Evolutionary conservation across 495 filamentous ascomycete genomes (phyloP), one percentile per base, ranked within the genome.

Genomic region (Friedmanniomyces simplex): DNA sequence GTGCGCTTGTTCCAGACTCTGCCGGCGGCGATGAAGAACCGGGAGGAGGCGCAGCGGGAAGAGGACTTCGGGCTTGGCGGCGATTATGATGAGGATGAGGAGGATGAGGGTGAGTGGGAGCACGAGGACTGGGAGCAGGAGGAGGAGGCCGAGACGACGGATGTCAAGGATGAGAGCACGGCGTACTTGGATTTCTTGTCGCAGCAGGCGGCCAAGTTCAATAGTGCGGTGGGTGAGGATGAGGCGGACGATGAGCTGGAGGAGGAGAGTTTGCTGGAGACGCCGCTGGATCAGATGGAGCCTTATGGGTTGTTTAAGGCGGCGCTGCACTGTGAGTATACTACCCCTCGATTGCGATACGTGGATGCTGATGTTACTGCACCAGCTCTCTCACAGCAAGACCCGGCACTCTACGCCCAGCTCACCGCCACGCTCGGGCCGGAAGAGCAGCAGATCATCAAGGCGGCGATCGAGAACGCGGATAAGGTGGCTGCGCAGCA

Each of bases 111-210:
- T 4, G 86, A 87, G 5, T 86, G 86, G 58, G 88, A 88, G 64
- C 85, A 78, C 58, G 81, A 81, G 13, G 80, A 82, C 60, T 86
- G 82, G 82, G 79, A 79, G 52, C 59, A 68, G 22, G 63, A 64
- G 22, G 67, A 69, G 32, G 78, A 76, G 21, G 60, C 47, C 18
- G 68, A 70, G 25, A 58, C 53, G 20, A 73, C 77, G 45, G 93
- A 96, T 62, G 77, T 80, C 63, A 81, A 86, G 61, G 89, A 96
- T 65, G 93, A 98, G 72, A 89, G 88, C 66, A 83, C 86, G 20
- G 89, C 93, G 1, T 98, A 98, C 67, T 79, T 98, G 34, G 91
- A 97, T 52, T 98, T 98, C 75, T 71, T 98, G 48, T 91, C 90
- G 63, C 85, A 91, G 66, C 67, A 89, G 82, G 89, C 90, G 7